phyloP scores from a whole-genome alignment of 73 alveolate genomes.

The Paramecium sexaurelia region DNA sequence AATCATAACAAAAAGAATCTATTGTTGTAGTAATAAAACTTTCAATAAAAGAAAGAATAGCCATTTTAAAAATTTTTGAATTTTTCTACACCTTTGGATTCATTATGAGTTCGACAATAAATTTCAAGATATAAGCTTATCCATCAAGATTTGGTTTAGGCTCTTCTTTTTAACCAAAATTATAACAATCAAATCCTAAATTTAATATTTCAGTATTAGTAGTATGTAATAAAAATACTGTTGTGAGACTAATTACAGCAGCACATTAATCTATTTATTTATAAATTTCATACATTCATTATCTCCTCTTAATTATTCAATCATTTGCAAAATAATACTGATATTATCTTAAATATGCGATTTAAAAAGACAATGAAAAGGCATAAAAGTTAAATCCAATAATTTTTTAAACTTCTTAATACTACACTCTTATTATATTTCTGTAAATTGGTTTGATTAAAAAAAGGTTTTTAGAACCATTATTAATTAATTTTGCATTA shows the following conservation, averaged over 20 bases:
- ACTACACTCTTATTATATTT: not conserved
- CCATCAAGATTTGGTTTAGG: not conserved
- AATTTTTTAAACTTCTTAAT: not conserved
- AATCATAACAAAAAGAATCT: not conserved
- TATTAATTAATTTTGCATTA: not conserved
- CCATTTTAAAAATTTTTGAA: not conserved
- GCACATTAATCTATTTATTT: not conserved
- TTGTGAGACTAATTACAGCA: not conserved
- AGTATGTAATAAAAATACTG: not conserved
- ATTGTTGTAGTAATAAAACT: not conserved
- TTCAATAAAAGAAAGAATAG: not conserved
- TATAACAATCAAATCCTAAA: conserved; percentile 17
- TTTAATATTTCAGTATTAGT: not conserved
- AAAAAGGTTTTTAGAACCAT: not conserved
- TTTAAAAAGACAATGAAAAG: not conserved
- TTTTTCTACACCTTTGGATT: not conserved
- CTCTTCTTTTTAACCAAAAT: not conserved
- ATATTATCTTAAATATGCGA: not conserved
- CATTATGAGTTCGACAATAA: not conserved
- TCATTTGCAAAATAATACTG: not conserved
- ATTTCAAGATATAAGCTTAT: not conserved
- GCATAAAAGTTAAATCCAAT: not conserved
- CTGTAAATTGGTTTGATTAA: not conserved
- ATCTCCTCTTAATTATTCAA: conserved; percentile 10
- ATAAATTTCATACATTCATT: not conserved